phyloP scores from a whole-genome alignment of 495 filamentous ascomycete species.

The Hapsidospora chrysogenum region DNA sequence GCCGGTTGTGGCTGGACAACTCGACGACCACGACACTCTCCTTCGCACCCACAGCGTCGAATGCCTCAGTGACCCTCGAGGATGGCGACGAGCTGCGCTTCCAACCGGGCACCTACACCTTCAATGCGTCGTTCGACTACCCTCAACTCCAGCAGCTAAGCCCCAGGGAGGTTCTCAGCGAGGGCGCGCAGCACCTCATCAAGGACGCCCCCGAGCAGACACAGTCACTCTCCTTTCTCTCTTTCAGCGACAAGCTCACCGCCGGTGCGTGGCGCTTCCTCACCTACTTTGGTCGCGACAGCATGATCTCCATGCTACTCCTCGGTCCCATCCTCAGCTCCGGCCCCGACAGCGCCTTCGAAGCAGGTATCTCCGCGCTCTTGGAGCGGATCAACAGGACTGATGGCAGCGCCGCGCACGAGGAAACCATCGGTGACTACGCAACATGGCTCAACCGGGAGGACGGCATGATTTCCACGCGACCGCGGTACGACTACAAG shows the following conservation, averaged over 20 bases:
- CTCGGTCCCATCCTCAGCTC: conserved; percentile 39
- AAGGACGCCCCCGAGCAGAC: conserved; percentile 25
- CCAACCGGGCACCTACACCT: conserved; percentile 32
- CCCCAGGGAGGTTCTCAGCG: conserved; percentile 29
- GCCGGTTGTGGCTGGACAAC: conserved; percentile 44
- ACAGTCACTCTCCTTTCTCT: conserved; percentile 41
- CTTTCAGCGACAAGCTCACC: conserved; percentile 42
- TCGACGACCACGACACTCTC: conserved; percentile 33
- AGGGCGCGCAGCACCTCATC: conserved; percentile 25
- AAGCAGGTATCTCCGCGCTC: conserved; percentile 42
- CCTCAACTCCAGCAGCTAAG: conserved; percentile 39
- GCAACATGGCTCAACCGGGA: conserved; percentile 41
- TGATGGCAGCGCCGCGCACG: conserved; percentile 45
- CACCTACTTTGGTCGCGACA: conserved; percentile 51
- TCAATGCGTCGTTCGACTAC: conserved; percentile 43
- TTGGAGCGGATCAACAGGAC: conserved; percentile 40
- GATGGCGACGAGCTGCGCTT: conserved; percentile 27
- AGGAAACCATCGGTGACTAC: conserved; percentile 52
- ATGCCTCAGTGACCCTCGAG: conserved; percentile 12
- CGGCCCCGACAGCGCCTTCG: conserved; percentile 36
- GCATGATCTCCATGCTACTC: conserved; percentile 41
- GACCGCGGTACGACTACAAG: conserved; percentile 39
- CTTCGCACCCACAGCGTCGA: conserved; percentile 18
- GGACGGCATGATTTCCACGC: conserved; percentile 32
- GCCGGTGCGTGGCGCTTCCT: conserved; percentile 52